Evolutionary conservation across 2,329 filamentous ascomycete genomes (phyloP), one percentile per base, ranked within the genome.

Genomic region (Botrytis cinerea): DNA sequence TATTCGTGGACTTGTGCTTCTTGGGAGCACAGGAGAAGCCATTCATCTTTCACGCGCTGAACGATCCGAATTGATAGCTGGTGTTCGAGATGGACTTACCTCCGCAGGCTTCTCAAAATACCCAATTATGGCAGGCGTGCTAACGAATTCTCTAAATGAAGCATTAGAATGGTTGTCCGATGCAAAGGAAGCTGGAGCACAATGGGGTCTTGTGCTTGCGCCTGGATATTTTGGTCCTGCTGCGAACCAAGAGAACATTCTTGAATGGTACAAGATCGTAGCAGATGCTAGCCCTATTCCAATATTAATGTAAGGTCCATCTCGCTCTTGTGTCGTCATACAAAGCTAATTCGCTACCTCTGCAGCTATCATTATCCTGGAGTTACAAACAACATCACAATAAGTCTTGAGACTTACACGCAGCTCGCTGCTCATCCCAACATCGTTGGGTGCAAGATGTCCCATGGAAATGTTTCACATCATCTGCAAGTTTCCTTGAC

Each of bases 391-490:
- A 87, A 88, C 77, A 82, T 91, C 77, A 84, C 85, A 75, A 84
- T 91, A 74, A 83, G 85, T 2, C 86, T 88, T 2, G 83, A 86
- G 10, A 89, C 88, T 0, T 89, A 89, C 79, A 87, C 79, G 18
- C 78, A 80, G 0, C 87, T 91, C 38, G 84, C 89, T 9, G 83
- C 84, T 69, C 89, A 91, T 79, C 85, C 87, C 43, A 91, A 91
- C 79, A 90, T 91, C 73, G 88, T 91, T 18, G 89, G 89, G 59
- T 90, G 87, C 81, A 91, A 92, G 81, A 87, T 91, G 79, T 91
- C 88, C 1, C 89, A 91, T 80, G 89, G 88, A 67, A 87, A 90
- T 79, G 85, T 91, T 63, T 89, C 88, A 32, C 84, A 87, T 77
- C 88, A 90, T 79, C 83, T 86, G 9, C 86, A 90, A 80, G 85